A percentile compares a stretch with the other conserved stretches of the same genome.
Evolutionary conservation across 495 filamentous ascomycete genomes (phyloP).

Genomic region (Podospora didyma): DNA sequence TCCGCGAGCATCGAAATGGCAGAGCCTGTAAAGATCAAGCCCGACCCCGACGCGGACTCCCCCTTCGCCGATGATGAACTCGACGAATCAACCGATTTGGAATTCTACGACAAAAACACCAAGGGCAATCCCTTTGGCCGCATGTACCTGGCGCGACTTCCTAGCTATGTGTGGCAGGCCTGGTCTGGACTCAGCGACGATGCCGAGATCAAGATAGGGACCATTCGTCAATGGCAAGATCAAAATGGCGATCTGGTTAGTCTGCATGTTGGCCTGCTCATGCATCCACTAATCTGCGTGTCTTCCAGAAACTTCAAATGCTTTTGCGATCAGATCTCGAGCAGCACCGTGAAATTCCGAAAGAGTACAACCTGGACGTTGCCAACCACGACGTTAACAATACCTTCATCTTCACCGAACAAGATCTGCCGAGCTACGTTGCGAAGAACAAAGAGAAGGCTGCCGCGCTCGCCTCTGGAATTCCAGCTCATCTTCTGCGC

Average conservation of each 20-base stretch:
- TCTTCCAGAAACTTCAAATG: constrained; percentile 38
- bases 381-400: constrained; percentile 63
- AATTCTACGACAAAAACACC: constrained; percentile 55
- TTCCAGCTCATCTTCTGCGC: constrained; percentile 45
- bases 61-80: constrained; percentile 64
- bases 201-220: constrained; percentile 66
- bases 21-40: constrained; percentile 53
- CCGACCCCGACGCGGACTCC: constrained; percentile 61
- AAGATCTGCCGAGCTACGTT: constrained; percentile 78
- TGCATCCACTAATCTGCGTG: constrained; percentile 8
- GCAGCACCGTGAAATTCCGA: constrained; percentile 64
- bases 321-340: constrained; percentile 44
- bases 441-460: constrained; percentile 51
- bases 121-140: constrained; percentile 35
- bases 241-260: constrained; percentile 41
- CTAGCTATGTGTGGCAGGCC: constrained; percentile 73
- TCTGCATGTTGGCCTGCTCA: not conserved
- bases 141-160: constrained; percentile 73
- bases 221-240: constrained; percentile 59
- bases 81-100: constrained; percentile 84
- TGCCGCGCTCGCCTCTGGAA: constrained; percentile 43
- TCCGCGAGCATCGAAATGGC: constrained; percentile 27
- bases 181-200: constrained; percentile 50
- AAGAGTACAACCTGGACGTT: constrained; percentile 75
- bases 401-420: constrained; percentile 86